Evolutionary conservation across 305 asterid genomes (phyloP).

Genomic region (Fraxinus ornus): DNA sequence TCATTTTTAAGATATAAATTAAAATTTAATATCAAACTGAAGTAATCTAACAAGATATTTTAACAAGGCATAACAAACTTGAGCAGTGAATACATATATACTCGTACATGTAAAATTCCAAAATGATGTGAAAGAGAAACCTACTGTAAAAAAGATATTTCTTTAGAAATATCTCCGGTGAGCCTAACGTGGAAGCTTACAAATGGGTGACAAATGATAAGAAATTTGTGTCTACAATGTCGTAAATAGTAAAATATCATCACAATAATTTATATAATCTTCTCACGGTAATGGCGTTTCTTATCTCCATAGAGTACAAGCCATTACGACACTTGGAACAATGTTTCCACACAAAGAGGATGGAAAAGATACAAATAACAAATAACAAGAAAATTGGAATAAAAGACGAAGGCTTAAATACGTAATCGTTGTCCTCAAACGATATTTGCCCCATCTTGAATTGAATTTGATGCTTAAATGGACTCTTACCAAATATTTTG

Average conservation of each 20-base stretch:
- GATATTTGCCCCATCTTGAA: no score
- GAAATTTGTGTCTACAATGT: constrained; percentile 8
- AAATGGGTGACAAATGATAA: constrained; percentile 13
- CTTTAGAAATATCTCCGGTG: background rate
- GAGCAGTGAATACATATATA: background rate
- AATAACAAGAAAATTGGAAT: no score
- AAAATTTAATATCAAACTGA: background rate
- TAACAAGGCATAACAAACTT: background rate
- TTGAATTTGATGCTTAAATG: no score
- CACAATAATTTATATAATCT: background rate
- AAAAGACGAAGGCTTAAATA: no score
- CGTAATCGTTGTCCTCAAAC: no score
- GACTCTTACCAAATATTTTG: no score
- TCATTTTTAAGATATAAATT: no score
- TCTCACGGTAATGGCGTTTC: background rate
- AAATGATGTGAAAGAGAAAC: background rate
- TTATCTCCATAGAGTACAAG: background rate
- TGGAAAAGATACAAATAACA: no score
- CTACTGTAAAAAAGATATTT: background rate
- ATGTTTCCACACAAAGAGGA: no score
- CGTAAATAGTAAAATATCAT: background rate
- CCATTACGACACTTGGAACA: background rate
- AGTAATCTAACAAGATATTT: no score
- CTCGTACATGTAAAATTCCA: background rate
- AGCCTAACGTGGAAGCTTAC: background rate